Conservation (phyloP, 805 yeast species). For the Wickerhamiella vanderwaltii region DNA sequence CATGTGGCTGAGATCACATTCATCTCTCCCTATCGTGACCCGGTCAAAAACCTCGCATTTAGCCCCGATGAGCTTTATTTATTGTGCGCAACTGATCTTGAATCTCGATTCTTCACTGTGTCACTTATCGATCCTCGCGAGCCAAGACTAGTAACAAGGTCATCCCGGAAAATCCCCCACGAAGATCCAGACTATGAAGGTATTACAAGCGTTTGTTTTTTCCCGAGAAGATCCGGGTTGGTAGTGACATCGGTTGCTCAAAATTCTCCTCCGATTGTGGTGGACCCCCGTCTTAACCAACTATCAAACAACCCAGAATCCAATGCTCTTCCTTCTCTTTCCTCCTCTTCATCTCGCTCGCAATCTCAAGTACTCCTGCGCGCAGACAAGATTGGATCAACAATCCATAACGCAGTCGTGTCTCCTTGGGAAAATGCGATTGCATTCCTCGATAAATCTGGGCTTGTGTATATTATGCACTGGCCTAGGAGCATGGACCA, state of each 20-base stretch:
- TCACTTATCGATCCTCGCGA: constrained; percentile 49
- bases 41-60: constrained; percentile 61
- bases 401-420: constrained; percentile 58
- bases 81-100: constrained; percentile 65
- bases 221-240: constrained; percentile 48
- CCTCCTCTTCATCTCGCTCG: constrained; percentile 32
- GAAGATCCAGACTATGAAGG: constrained; percentile 75
- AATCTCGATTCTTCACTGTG: constrained; percentile 67
- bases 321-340: constrained; percentile 11
- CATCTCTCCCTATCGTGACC: constrained; percentile 77
- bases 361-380: constrained; percentile 50
- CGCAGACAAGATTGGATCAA: constrained; percentile 69
- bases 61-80: constrained; percentile 59
- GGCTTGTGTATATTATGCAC: constrained; percentile 56
- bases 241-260: constrained; percentile 45
- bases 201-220: constrained; percentile 66
- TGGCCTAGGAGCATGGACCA: constrained; percentile 37
- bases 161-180: constrained; percentile 44
- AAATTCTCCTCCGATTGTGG: constrained; percentile 52
- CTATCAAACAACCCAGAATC: neutral
- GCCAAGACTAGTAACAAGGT: constrained; percentile 58
- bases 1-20: constrained; percentile 52
- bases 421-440: constrained; percentile 82
- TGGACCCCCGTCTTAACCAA: constrained; percentile 38
- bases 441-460: constrained; percentile 69